Evolutionary conservation across 257 asterid genomes (phyloP), one percentile per base, ranked within the genome.

Genomic region (Solanum appendiculatum): DNA sequence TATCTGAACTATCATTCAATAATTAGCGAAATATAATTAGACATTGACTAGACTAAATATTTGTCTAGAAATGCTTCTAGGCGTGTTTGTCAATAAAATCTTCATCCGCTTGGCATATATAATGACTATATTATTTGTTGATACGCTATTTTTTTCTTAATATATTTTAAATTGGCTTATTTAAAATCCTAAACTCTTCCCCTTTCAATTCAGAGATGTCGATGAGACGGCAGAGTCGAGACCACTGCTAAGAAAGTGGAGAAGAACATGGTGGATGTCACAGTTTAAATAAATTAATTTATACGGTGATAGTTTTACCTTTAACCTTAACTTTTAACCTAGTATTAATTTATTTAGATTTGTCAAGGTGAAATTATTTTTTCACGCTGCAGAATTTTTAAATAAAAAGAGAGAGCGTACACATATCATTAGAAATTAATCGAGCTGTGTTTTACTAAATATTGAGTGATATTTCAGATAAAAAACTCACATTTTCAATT

Each of bases 31-130:
- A 56, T 1, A 56, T 0, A 56, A 11, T 20, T 56, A 56, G 12
- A 20, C 5, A 2, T 9, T 20, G 11, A 56, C 12, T 2, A 56
- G 0, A 56, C 0, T 0, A 20, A 56, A 21, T 56, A 56, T 7
- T 0, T 56, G 4, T 56, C 0, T 56, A 56, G 60, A 3, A 51
- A 51, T 18, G 60, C 10, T 56, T 56, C 25, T 56, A 20, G 25
- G 25, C 12, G 12, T 56, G 25, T 56, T 56, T 56, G 64, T 56
- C 0, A 20, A 7, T 56, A 20, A 56, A 56, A 56, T 56, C 12
- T 54, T 1, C 4, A 2, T 56, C 20, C 25, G 2, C 25, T 54
- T 54, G 5, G 18, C 63, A 18, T 20, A 56, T 56, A 20, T 56
- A 18, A 3, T 2, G 0, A 56, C 25, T 56, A 51, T 51, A 56